A percentile compares a stretch with the other conserved stretches of the same genome.
Conservation (phyloP, 805 yeast genomes). For the Lachancea kluyveri region DNA sequence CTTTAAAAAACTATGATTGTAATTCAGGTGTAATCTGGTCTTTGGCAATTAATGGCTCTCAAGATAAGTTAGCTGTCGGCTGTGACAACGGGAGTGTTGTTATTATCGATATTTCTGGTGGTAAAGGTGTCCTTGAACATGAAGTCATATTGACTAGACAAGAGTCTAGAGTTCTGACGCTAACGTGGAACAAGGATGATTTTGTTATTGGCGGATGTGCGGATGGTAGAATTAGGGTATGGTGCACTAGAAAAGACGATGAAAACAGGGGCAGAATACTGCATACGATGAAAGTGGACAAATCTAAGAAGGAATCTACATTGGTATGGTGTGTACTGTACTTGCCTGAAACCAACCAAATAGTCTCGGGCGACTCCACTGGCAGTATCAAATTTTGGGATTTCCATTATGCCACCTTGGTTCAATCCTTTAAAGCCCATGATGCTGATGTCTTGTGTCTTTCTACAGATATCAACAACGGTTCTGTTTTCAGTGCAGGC, state of each 20-base stretch:
- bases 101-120: slow-evolving; percentile 77
- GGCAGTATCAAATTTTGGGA: slow-evolving; percentile 96
- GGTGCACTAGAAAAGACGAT: slow-evolving; percentile 46
- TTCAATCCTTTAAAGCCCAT: slow-evolving; percentile 77
- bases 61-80: slow-evolving; percentile 72
- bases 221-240: slow-evolving; percentile 83
- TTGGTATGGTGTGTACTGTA: slow-evolving; percentile 82
- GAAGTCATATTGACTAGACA: slow-evolving; percentile 73
- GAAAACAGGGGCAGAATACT: slow-evolving; percentile 56
- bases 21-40: slow-evolving; percentile 95
- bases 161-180: slow-evolving; percentile 69
- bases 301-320: slow-evolving; percentile 77
- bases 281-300: slow-evolving; percentile 88
- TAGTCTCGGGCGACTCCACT: slow-evolving; percentile 95
- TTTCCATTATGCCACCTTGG: slow-evolving; percentile 61
- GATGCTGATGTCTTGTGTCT: slow-evolving; percentile 87
- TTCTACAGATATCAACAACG: slow-evolving; percentile 52
- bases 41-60: slow-evolving; percentile 55
- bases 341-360: slow-evolving; percentile 56
- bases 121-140: slow-evolving; percentile 76
- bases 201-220: slow-evolving; percentile 88
- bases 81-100: slow-evolving; percentile 94
- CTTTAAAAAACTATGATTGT: slow-evolving; percentile 74
- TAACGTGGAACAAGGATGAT: slow-evolving; percentile 67
- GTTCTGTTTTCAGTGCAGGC: slow-evolving; percentile 77